Base-by-base conservation (phyloP, 805 yeast genomes). In the Ogataea pini region DNA sequence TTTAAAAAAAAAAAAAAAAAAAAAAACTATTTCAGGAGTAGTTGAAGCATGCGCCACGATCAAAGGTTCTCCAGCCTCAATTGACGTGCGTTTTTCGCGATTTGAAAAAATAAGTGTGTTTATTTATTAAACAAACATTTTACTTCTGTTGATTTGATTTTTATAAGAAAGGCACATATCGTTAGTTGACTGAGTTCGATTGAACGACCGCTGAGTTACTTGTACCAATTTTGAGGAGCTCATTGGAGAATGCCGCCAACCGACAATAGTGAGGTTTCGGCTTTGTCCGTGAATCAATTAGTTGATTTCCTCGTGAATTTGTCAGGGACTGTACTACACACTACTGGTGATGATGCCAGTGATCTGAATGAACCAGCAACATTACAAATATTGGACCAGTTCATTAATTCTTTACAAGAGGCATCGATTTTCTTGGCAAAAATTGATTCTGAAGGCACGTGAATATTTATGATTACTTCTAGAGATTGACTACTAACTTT, bases 81-180 rank as follows among this genome's bases (percentile, higher is more conserved):
- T 24, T 37, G 32, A 37, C 41, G 41, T 37, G 41, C 41, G 17
- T 24, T 37, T 37, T 37, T 37, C 41, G 41, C 41, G 41, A 37
- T 16, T 27, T 4, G 18, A 37, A 37, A 25, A 37, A 24, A 24
- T n/a, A 22, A 20, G 32, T 24, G 24, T 37, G 41, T 37, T 37
- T 37, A 25, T 25, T 36, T 36, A 36, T 22, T 25, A 24, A 37
- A 13, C 7, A 12, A 16, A 24, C 16, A 6, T 25, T 13, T 28
- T 7, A 28, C n/a, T 28, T 4, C n/a, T n/a, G 31, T 28, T 7
- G 31, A 8, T 28, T 28, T 28, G 31, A 28, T 28, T 14, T 28
- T 7, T n/a, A n/a, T n/a, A n/a, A n/a, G n/a, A n/a, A n/a, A n/a
- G n/a, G n/a, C n/a, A n/a, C n/a, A n/a, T n/a, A n/a, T n/a, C n/a